Base-by-base conservation (phyloP, 1,284 basidiomycete species). In the Coniophora puteana region DNA sequence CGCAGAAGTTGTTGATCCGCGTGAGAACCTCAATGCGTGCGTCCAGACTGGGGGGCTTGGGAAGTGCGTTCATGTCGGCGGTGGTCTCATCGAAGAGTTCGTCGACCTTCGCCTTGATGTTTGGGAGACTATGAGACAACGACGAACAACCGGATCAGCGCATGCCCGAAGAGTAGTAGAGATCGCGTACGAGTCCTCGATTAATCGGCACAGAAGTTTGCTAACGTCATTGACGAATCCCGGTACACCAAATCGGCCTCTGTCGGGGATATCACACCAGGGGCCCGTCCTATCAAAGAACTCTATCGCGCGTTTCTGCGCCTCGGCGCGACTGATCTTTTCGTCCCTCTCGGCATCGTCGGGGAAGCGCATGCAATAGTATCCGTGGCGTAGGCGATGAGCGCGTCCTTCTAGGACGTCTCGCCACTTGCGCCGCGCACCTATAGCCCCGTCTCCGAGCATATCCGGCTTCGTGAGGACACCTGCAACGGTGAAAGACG, bases 381-480 rank as follows among this genome's bases (percentile, higher is more conserved):
- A 85, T 0, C 83, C 83, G 36, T 78, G 78, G 12, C 52, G 67
- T 8, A 82, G 64, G 2, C 24, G 44, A 45, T 78, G 46, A 13
- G 57, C 5, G 41, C 56, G 59, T 17, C 76, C 75, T 47, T 77
- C 68, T n/a, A 83, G 59, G 1, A 80, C 63, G 2, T 71, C 66
- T n/a, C 66, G 58, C 79, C 81, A 83, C 27, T 51, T 46, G 14
- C 62, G 45, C 8, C 59, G 71, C 3, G 64, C 39, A 32, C 67
- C 68, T 7, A 63, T 68, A 0, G 72, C 68, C 11, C 78, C 78
- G 0, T 54, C 33, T 1, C 65, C 55, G 3, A 83, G 57, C 5
- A 61, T 67, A 37, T 85, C 82, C 0, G 81, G 78, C 47, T 86
- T 85, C 0, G 83, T 84, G 17, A 83, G 59, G 0, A 84, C 71